Conservation (phyloP, 345 rosid species). For the Hibiscus trionum region DNA sequence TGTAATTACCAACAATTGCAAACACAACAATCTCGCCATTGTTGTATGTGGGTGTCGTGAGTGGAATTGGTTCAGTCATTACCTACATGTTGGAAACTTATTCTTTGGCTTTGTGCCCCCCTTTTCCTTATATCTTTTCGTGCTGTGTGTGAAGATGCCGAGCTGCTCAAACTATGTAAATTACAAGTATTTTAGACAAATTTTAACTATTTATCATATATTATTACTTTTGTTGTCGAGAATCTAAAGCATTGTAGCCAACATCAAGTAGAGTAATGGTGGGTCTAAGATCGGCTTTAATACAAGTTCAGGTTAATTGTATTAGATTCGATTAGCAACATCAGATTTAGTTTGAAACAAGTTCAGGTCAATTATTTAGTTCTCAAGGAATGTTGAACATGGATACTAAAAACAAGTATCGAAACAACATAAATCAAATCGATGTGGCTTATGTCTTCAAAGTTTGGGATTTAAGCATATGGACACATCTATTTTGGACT, state of each 20-base stretch:
- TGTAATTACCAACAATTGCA: background rate
- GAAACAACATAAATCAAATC: too few species aligned
- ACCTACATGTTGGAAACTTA: background rate
- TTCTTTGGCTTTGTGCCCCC: background rate
- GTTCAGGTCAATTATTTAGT: too few species aligned
- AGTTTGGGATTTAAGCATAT: background rate
- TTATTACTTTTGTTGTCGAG: background rate
- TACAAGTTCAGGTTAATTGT: too few species aligned
- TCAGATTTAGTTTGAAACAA: too few species aligned
- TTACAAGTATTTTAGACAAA: background rate
- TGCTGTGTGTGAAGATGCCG: background rate
- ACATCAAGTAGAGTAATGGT: background rate
- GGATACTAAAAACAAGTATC: too few species aligned
- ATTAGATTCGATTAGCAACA: too few species aligned
- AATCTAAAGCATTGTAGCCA: background rate
- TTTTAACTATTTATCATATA: background rate
- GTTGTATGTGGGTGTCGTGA: background rate
- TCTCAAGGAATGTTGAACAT: too few species aligned
- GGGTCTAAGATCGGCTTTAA: too few species aligned
- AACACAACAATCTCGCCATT: background rate
- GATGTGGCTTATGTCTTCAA: background rate
- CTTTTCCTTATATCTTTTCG: background rate
- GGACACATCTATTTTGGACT: background rate
- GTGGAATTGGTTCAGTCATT: background rate
- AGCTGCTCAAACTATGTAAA: background rate